Conservation (phyloP, 148 eudicot species). For the Rhododendron ovatum region DNA sequence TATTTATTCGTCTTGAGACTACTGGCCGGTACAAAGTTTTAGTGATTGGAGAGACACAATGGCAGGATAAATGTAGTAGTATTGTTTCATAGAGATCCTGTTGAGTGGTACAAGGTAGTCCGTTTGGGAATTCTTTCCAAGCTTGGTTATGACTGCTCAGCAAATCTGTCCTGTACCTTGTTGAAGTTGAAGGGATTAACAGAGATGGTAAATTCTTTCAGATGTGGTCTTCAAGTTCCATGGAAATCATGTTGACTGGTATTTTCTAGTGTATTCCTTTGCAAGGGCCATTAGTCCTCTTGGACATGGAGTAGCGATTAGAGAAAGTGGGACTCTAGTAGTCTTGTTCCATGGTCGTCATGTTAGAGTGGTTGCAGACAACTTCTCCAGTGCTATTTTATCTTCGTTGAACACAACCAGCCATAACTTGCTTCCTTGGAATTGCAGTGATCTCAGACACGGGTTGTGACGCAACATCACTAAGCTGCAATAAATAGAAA, state of each 20-base stretch:
- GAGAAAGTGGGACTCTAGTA: background rate
- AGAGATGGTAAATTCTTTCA: background rate
- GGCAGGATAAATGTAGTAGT: background rate
- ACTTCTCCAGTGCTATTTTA: background rate
- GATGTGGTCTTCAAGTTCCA: background rate
- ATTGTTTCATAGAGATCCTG: background rate
- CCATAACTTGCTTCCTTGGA: background rate
- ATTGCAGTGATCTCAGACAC: background rate
- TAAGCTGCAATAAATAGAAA: background rate
- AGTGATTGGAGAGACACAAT: background rate
- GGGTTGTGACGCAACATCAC: background rate
- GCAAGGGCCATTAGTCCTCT: background rate
- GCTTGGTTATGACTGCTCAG: background rate
- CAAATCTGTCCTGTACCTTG: background rate
- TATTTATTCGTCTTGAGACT: background rate
- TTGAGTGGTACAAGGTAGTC: background rate
- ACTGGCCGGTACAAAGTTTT: background rate
- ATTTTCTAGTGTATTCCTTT: background rate
- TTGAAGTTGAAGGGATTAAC: background rate
- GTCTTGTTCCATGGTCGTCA: background rate
- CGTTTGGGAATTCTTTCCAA: background rate
- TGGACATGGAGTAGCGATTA: background rate
- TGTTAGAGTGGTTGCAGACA: background rate
- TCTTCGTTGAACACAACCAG: background rate
- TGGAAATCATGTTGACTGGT: background rate